Evolutionary conservation across 2,329 filamentous ascomycete genomes (phyloP).

Genomic region (Cladosporium sp.): DNA sequence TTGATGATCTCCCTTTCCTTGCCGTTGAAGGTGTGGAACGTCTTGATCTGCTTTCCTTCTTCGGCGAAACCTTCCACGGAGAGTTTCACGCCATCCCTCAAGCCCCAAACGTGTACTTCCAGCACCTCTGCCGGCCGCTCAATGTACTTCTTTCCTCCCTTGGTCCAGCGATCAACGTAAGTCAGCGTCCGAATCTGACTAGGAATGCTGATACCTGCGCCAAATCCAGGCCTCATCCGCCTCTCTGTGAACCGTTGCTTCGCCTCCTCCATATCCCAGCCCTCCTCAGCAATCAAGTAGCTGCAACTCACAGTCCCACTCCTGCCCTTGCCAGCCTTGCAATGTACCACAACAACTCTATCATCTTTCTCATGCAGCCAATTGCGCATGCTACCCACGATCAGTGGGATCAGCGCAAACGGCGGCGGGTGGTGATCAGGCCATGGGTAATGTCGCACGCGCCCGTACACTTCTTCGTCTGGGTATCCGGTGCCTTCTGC

Average conservation of each 20-base stretch:
- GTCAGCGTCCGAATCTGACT: conserved; percentile 85
- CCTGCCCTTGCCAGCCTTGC: conserved; percentile 93
- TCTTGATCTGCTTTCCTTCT: conserved; percentile 83
- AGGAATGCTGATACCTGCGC: conserved; percentile 86
- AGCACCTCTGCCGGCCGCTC: conserved; percentile 82
- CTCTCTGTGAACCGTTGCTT: conserved; percentile 73
- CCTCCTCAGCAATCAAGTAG: conserved; percentile 86
- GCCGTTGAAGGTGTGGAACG: conserved; percentile 76
- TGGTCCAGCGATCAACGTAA: conserved; percentile 87
- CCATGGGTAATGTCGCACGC: conserved; percentile 91
- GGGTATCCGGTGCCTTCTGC: conserved; percentile 96
- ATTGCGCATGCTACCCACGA: conserved; percentile 89
- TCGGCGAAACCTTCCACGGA: conserved; percentile 82
- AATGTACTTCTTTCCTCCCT: conserved; percentile 73
- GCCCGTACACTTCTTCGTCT: conserved; percentile 80
- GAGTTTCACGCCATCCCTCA: conserved; percentile 85
- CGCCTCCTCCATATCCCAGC: conserved; percentile 66
- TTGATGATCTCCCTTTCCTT: conserved; percentile 70
- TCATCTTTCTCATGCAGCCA: conserved; percentile 67
- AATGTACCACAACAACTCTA: conserved; percentile 87
- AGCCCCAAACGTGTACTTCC: conserved; percentile 87
- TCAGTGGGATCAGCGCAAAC: conserved; percentile 82
- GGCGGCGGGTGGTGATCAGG: conserved; percentile 97
- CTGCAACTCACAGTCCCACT: conserved; percentile 86
- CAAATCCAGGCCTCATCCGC: conserved; percentile 87